Conservation (phyloP, 106 monocot genomes). For the Triglochin maritima region DNA sequence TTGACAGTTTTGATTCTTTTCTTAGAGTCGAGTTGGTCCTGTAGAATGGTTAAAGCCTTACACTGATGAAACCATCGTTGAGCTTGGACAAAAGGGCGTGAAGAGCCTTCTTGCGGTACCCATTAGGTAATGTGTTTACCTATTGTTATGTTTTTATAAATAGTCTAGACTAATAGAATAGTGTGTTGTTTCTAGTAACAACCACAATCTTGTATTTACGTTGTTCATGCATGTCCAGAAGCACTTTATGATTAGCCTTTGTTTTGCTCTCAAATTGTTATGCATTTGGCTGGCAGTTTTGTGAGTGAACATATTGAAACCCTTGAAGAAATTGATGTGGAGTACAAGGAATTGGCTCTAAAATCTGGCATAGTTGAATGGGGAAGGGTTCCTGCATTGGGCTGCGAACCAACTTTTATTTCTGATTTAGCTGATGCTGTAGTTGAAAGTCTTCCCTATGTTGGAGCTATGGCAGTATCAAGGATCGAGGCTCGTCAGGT, state of each 20-base stretch:
- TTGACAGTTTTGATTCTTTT: not conserved
- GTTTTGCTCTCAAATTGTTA: not conserved
- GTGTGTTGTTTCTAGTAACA: not conserved
- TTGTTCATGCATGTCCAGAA: not conserved
- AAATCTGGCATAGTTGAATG: constrained; percentile 77
- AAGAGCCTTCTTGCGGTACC: constrained; percentile 94
- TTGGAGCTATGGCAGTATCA: constrained; percentile 98
- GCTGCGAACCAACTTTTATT: constrained; percentile 88
- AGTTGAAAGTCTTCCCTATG: constrained; percentile 96
- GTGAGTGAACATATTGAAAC: constrained; percentile 99
- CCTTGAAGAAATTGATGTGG: constrained; percentile 98
- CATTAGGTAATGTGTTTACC: constrained; percentile 45
- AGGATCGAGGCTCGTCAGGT: constrained; percentile 98
- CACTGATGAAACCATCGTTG: constrained; percentile 87
- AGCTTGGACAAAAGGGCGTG: constrained; percentile 78
- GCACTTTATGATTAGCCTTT: not conserved
- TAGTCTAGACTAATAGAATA: not conserved
- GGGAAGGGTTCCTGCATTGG: constrained; percentile 97
- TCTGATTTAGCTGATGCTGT: constrained; percentile 96
- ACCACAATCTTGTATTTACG: not conserved
- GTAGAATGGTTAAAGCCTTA: constrained; percentile 99
- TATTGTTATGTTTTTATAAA: not conserved
- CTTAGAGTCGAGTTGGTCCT: constrained; percentile 92
- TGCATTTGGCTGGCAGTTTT: constrained; percentile 50
- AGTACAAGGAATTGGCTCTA: constrained; percentile 91